Base-by-base conservation (phyloP, 2,329 filamentous ascomycete genomes). In the Fusarium robinianum region DNA sequence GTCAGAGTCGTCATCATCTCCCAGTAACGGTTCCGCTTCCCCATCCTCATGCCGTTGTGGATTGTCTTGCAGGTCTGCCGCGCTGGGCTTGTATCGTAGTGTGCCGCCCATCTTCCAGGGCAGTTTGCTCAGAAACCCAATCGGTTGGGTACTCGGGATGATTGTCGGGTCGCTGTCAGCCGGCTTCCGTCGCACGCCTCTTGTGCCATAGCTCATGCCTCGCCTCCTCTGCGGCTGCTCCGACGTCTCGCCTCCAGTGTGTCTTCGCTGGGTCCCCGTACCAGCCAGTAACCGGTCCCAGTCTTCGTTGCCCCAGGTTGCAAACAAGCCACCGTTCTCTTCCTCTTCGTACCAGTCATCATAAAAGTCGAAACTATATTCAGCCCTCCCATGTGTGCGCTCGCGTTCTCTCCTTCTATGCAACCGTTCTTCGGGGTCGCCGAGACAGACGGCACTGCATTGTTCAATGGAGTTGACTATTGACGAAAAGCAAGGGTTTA, bases 361-460 rank as follows among this genome's bases (percentile, higher is more conserved):
- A 72, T 97, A 97, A 67, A 97, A 97, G 67, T 96, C 92, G 65
- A 97, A 97, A 62, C 82, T 91, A 60, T 87, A 81, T 69, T 96
- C 91, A 18, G 90, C 87, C 37, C 83, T 70, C 3, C 81, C 82
- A 49, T 72, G 69, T 16, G 74, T 72, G 7, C 78, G 73, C 14
- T 79, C 78, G 30, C 86, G 80, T 60, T 90, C 83, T 49, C 85
- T 76, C 31, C 75, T 71, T 43, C 88, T 82, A 19, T 88, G 83
- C 34, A 83, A 73, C 46, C 87, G 83, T 63, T 92, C 88, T 57
- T 91, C 87, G 41, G 81, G 81, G 61, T 82, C 83, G 40, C 88
- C 86, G 23, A 84, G 69, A 55, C 89, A 89, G 40, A 84, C 81
- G 9, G 82, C 76, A 30, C 85, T 83, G 57, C 90, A 90, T 65